Percentiles rank a stretch among this genome's conserved stretches.
These are phyloP conservation scores for Glycyrrhiza uralensis DNA, from an alignment of 306 rosid genomes.

Conservation along the genomic window DNA sequence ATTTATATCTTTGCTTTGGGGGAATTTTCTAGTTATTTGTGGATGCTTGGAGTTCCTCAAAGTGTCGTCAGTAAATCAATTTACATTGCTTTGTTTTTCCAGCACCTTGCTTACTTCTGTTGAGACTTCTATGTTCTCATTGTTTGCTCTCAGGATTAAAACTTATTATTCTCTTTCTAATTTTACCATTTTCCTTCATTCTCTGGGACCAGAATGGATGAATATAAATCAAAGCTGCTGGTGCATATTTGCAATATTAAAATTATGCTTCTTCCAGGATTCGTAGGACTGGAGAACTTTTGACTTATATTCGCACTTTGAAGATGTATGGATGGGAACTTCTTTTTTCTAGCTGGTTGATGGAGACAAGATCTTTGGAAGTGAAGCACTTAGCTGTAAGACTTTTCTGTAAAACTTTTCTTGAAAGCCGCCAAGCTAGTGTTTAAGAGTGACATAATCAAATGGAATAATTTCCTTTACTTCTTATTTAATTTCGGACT, in stretches of 20 bases:
- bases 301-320: conserved; percentile 81
- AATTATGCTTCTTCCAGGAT: conserved; percentile 48
- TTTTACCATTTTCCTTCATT: background rate
- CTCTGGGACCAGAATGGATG: background rate
- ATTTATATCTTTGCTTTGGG: background rate
- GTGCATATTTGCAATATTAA: background rate
- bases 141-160: background rate
- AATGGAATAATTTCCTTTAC: conserved; percentile 9
- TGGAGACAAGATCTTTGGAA: conserved; percentile 88
- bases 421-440: conserved; percentile 5
- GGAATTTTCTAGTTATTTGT: background rate
- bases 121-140: background rate
- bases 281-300: conserved; percentile 84
- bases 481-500: conserved; percentile 5
- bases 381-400: conserved; percentile 82
- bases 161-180: conserved; percentile 8
- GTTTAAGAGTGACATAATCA: conserved; percentile 14
- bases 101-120: background rate
- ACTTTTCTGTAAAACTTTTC: background rate
- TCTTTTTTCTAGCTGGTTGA: conserved; percentile 87
- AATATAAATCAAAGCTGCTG: conserved; percentile 20
- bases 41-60: conserved; percentile 1
- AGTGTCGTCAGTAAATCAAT: background rate
- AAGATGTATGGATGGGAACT: conserved; percentile 97
- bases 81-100: background rate